phyloP scores from a whole-genome alignment of 257 asterid genomes.

The Nicotiana obtusifolia region DNA sequence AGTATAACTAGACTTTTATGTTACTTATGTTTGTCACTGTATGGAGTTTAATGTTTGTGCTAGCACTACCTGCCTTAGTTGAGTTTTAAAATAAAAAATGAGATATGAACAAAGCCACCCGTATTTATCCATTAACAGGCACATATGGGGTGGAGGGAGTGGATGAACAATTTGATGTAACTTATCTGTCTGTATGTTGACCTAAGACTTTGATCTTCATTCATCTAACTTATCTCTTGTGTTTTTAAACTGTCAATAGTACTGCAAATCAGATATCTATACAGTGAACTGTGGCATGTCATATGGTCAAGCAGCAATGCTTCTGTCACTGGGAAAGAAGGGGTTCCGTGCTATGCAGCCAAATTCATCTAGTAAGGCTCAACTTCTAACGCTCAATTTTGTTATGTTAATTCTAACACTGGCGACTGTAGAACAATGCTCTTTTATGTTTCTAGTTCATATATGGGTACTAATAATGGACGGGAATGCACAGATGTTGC shows the following conservation, averaged over 20 bases:
- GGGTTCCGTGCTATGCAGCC: conserved; percentile 82
- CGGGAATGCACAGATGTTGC: background rate
- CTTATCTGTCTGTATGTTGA: conserved; percentile 3
- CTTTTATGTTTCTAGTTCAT: background rate
- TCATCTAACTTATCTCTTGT: conserved; percentile 6
- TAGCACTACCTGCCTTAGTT: background rate
- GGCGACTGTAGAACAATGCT: background rate
- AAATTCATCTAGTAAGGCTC: conserved; percentile 64
- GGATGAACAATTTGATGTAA: background rate
- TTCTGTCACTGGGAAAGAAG: conserved; percentile 70
- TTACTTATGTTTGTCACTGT: background rate
- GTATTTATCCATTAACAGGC: background rate
- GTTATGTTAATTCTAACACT: background rate
- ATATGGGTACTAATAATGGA: background rate
- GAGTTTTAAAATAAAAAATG: background rate
- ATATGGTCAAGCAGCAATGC: conserved; percentile 97
- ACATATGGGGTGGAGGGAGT: background rate
- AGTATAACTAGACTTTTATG: conserved; percentile 25
- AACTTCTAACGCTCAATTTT: background rate
- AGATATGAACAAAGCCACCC: background rate
- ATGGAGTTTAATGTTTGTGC: background rate
- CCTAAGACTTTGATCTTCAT: background rate
- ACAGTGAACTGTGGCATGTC: conserved; percentile 86
- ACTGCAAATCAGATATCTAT: conserved; percentile 69
- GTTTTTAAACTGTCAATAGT: conserved; percentile 28